phyloP scores from a whole-genome alignment of 2,329 filamentous ascomycete genomes.

The Fusarium robinianum region DNA sequence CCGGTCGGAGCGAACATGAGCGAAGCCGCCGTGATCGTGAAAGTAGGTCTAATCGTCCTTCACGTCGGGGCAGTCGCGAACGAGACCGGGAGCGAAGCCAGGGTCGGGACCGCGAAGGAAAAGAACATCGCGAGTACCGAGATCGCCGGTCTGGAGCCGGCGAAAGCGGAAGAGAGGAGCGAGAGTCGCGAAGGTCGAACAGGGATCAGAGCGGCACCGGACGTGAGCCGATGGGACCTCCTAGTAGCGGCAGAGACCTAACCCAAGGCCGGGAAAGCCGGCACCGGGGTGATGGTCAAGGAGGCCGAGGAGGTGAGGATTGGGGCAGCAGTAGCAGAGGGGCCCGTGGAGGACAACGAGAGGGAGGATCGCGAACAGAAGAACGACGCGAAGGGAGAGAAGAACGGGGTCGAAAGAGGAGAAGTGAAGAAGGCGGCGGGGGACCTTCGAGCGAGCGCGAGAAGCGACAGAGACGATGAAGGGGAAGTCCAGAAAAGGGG shows the following conservation, averaged over 20 bases:
- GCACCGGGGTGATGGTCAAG: constrained; percentile 38
- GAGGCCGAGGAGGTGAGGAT: constrained; percentile 39
- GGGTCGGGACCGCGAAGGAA: constrained; percentile 52
- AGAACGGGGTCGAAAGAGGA: constrained; percentile 45
- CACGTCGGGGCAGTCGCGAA: constrained; percentile 57
- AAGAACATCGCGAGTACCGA: constrained; percentile 51
- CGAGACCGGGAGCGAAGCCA: constrained; percentile 54
- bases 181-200: constrained; percentile 40
- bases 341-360: constrained; percentile 43
- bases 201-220: constrained; percentile 32
- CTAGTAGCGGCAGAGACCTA: constrained; percentile 38
- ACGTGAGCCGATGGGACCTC: constrained; percentile 40
- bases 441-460: constrained; percentile 51
- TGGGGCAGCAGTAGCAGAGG: constrained; percentile 43
- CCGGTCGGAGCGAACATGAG: constrained; percentile 46
- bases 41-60: constrained; percentile 43
- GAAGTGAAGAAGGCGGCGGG: constrained; percentile 55
- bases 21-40: constrained; percentile 51
- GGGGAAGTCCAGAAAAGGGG: constrained; percentile 29
- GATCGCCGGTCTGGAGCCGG: constrained; percentile 47
- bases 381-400: constrained; percentile 42
- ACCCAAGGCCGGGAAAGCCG: constrained; percentile 40
- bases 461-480: constrained; percentile 57
- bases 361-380: constrained; percentile 38
- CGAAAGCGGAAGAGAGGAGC: constrained; percentile 42